Conservation (phyloP, 306 rosid genomes). For the Prunus armeniaca region DNA sequence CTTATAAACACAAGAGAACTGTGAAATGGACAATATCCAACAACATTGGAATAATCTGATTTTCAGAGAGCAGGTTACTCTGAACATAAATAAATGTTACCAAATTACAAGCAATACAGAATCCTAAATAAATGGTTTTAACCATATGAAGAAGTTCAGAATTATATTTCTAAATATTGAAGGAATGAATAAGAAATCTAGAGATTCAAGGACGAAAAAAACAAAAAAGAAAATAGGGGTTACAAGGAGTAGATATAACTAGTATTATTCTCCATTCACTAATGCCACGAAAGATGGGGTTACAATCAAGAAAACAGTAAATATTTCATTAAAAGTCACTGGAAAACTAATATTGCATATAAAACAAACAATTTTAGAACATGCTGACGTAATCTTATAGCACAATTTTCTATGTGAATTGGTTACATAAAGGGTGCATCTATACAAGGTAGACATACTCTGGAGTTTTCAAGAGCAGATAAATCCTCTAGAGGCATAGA, state of each 20-base stretch:
- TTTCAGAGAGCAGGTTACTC: background rate
- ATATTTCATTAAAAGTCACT: background rate
- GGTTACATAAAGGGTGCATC: background rate
- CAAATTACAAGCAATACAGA: background rate
- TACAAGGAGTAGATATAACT: background rate
- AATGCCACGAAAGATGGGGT: background rate
- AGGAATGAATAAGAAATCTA: background rate
- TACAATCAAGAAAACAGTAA: background rate
- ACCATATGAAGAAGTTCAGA: background rate
- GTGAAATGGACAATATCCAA: background rate
- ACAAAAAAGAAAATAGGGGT: background rate
- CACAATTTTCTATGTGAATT: background rate
- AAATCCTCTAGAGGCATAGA: conserved; percentile 31
- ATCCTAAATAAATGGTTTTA: background rate
- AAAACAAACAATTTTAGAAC: background rate
- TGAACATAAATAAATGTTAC: background rate
- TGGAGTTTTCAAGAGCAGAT: conserved; percentile 29
- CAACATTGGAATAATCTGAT: background rate
- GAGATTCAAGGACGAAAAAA: background rate
- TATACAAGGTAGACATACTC: conserved; percentile 38
- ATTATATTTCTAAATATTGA: background rate
- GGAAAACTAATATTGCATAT: background rate
- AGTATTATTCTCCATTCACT: background rate
- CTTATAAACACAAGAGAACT: background rate
- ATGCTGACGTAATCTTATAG: background rate